Evolutionary conservation across 257 asterid genomes (phyloP), one percentile per base, ranked within the genome.

Genomic region (Nicotiana tabacum): DNA sequence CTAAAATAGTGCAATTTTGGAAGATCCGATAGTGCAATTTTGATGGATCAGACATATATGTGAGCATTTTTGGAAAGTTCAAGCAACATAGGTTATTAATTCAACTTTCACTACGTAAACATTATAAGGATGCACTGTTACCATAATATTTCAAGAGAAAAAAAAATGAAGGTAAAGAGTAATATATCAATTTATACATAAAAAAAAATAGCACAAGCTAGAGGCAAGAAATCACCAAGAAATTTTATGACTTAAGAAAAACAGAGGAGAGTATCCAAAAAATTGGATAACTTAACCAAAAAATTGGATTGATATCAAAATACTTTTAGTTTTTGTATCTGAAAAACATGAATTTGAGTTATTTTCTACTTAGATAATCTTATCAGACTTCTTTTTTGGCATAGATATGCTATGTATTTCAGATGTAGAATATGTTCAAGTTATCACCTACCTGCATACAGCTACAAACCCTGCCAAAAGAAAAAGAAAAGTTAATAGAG

Each of bases 361-460:
- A 53, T 53, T 17, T 53, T 53, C 16, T 53, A 53, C 18, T 53
- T 53, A 53, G 58, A 53, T 13, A 12, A 13, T 13, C 16, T 53
- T 53, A 13, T 13, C 58, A 13, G 13, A 51, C 56, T 51, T 51
- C 13, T 4, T 51, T 24, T 51, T 9, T 51, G 70, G 39, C 39
- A 65, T 65, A 65, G n/a, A 65, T 6, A 2, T 35, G 77, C 30
- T 37, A 69, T 69, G 18, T 39, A 37, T 4, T 69, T 17, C 33
- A 18, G 7, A 69, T 69, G 77, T 0, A 9, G 2, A 69, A 69
- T 37, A 11, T 72, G 12, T 66, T 37, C 77, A 72, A 7, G 43
- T 18, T 66, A 24, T 55, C 56, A 64, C 78, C 17, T 84, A 86
- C 92, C 92, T 89, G 90, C 90, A 89, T 87, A 81, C 92, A 89